phyloP scores from a whole-genome alignment of 2,329 filamentous ascomycete genomes.

The Capronia americana region DNA sequence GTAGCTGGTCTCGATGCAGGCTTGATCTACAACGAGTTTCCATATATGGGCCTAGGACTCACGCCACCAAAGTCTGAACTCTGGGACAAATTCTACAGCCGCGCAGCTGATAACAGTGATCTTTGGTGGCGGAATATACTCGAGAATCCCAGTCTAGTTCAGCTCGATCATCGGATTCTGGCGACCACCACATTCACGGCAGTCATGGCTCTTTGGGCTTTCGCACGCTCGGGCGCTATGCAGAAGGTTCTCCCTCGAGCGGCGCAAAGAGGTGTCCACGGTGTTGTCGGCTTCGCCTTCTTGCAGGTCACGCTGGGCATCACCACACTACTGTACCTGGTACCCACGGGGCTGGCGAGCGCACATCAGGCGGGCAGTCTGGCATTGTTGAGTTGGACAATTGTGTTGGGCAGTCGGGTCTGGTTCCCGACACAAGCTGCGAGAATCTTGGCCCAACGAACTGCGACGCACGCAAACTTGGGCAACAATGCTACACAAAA shows the following conservation, averaged over 20 bases:
- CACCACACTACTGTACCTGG: conserved; percentile 88
- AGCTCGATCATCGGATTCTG: conserved; percentile 92
- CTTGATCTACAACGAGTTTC: conserved; percentile 98
- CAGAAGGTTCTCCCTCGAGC: conserved; percentile 66
- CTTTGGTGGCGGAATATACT: conserved; percentile 97
- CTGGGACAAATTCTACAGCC: conserved; percentile 83
- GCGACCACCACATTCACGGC: conserved; percentile 87
- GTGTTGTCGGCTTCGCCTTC: conserved; percentile 80
- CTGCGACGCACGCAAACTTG: conserved; percentile 9
- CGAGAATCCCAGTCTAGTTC: conserved; percentile 94
- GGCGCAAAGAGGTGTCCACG: conserved; percentile 73
- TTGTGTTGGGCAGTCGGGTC: conserved; percentile 79
- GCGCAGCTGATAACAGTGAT: conserved; percentile 72
- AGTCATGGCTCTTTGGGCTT: conserved; percentile 80
- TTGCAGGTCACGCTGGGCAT: conserved; percentile 88
- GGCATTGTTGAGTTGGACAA: conserved; percentile 79
- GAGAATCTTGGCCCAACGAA: conserved; percentile 25
- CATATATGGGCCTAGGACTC: conserved; percentile 86
- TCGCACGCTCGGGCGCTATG: conserved; percentile 70
- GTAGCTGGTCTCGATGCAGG: conserved; percentile 96
- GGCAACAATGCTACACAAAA: conserved; percentile 1
- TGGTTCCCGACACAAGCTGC: conserved; percentile 64
- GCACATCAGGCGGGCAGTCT: conserved; percentile 91
- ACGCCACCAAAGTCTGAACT: conserved; percentile 83
- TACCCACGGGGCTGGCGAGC: conserved; percentile 85